These are phyloP conservation scores for Aspergillus novofumigatus DNA, from an alignment of 2,329 filamentous ascomycete species.

Conservation along the genomic window DNA sequence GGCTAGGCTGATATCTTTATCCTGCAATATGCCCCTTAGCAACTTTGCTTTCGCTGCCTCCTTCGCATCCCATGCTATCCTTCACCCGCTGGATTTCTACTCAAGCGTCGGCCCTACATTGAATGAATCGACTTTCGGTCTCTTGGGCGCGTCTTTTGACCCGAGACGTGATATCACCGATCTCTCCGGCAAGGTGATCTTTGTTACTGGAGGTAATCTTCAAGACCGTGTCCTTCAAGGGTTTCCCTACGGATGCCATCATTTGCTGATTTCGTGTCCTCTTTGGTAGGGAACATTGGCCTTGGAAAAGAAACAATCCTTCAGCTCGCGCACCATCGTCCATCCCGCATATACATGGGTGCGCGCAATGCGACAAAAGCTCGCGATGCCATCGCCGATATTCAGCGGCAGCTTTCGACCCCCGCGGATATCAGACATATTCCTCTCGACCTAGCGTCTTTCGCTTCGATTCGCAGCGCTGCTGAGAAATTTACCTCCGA, in stretches of 20 bases:
- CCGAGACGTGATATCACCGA: constrained; percentile 45
- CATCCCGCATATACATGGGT: constrained; percentile 53
- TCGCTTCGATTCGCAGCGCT: constrained; percentile 45
- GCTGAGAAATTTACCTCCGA: constrained; percentile 40
- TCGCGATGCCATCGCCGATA: constrained; percentile 42
- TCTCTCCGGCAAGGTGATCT: constrained; percentile 47
- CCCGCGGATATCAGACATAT: constrained; percentile 43
- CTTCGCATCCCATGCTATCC: constrained; percentile 20
- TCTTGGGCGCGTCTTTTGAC: constrained; percentile 34
- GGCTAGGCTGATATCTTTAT: not conserved
- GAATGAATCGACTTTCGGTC: constrained; percentile 32
- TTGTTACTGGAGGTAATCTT: constrained; percentile 48
- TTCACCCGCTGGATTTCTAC: constrained; percentile 27
- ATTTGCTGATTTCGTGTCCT: not conserved
- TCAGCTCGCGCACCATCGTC: constrained; percentile 48
- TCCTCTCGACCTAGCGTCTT: constrained; percentile 48
- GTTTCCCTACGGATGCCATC: not conserved
- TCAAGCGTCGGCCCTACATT: constrained; percentile 32
- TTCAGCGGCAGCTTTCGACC: constrained; percentile 29
- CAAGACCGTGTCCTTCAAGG: not conserved
- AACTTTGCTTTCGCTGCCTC: constrained; percentile 11
- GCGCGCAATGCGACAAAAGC: constrained; percentile 45
- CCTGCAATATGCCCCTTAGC: not conserved
- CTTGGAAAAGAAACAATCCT: constrained; percentile 46
- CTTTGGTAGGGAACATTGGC: constrained; percentile 40